Percentiles rank a stretch among this genome's conserved stretches.
Conservation (phyloP, 768 basidiomycete genomes). For the Xerocomellus amylosporus region DNA sequence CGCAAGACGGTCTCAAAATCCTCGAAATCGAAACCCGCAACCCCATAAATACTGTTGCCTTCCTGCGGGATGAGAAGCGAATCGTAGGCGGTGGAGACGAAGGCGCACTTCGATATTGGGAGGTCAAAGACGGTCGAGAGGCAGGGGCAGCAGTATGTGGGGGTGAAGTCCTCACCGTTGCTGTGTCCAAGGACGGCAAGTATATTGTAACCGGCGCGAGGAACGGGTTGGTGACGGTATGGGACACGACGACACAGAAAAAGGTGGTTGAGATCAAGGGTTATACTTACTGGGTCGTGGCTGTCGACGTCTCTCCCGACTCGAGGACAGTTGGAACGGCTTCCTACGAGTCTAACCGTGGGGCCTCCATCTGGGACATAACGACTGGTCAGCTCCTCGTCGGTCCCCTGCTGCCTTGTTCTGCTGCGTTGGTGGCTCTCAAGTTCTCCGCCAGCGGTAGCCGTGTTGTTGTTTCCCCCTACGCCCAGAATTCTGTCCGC, state of each 20-base stretch:
- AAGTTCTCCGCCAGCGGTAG: constrained; percentile 10
- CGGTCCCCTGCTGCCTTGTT: background rate
- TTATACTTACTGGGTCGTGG: constrained; percentile 11
- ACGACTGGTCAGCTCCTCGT: constrained; percentile 10
- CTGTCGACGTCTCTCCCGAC: constrained; percentile 16
- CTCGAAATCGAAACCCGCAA: constrained; percentile 7
- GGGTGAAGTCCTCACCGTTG: constrained; percentile 7
- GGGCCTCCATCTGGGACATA: constrained; percentile 15
- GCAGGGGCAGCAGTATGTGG: background rate
- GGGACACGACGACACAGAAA: constrained; percentile 6
- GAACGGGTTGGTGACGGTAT: constrained; percentile 9
- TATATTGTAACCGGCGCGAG: constrained; percentile 13
- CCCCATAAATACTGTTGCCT: constrained; percentile 9
- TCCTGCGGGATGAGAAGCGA: background rate
- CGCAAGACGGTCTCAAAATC: background rate
- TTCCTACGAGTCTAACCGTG: constrained; percentile 10
- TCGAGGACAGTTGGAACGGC: constrained; percentile 9
- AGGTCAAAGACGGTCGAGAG: background rate
- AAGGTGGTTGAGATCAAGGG: constrained; percentile 9
- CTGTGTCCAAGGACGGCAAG: constrained; percentile 9
- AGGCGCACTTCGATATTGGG: constrained; percentile 9
- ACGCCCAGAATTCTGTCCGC: constrained; percentile 8
- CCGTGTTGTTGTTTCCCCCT: constrained; percentile 6
- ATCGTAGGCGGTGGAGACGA: constrained; percentile 11
- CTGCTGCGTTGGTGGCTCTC: constrained; percentile 8